Conservation (phyloP, 108 stramenopile genomes). For the Fragilariopsis cylindrus region DNA sequence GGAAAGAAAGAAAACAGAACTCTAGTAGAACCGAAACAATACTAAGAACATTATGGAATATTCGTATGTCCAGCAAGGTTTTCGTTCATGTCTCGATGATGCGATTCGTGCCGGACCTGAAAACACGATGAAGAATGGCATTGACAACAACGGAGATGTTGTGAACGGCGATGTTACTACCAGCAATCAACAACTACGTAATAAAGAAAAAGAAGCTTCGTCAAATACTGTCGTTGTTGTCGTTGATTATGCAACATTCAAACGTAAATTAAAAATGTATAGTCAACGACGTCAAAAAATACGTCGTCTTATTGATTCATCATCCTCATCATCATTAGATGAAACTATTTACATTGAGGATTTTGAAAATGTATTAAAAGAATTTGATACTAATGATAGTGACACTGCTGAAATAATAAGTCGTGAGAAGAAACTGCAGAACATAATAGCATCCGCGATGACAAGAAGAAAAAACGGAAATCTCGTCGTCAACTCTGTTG, state of each 20-base stretch:
- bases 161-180: neutral
- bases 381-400: neutral
- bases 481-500: neutral
- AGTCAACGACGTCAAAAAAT: constrained; percentile 12
- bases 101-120: constrained; percentile 1
- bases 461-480: neutral
- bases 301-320: neutral
- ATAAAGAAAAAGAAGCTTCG: neutral
- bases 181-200: neutral
- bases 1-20: too few relatives aligned
- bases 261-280: constrained; percentile 30
- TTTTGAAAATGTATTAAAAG: neutral
- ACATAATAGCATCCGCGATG: neutral
- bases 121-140: neutral
- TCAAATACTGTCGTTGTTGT: neutral
- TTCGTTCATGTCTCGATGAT: constrained; percentile 5
- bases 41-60: neutral
- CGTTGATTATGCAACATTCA: constrained; percentile 49
- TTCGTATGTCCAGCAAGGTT: neutral
- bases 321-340: neutral
- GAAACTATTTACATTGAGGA: neutral
- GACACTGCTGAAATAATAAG: neutral
- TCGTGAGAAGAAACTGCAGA: too few relatives aligned
- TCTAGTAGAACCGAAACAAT: too few relatives aligned
- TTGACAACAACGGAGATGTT: neutral